Evolutionary conservation across 371 early-diverging fungal genomes (phyloP).

Genomic region (Lichtheimia ramosa): DNA sequence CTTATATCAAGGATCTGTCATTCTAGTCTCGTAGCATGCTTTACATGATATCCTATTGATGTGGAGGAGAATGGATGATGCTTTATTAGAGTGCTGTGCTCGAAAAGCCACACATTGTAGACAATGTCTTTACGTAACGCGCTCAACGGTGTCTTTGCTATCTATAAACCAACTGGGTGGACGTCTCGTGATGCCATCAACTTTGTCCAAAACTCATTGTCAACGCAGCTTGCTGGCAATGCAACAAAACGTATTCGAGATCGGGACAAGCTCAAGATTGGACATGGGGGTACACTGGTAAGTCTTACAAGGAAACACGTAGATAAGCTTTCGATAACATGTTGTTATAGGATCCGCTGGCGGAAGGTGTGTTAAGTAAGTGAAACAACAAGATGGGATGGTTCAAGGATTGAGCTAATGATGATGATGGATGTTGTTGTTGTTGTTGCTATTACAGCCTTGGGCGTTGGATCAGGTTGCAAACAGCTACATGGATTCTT

Average conservation of each 20-base stretch:
- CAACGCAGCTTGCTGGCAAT: slow-evolving; percentile 14
- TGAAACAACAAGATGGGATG: background rate
- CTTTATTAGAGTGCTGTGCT: no score
- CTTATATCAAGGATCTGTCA: no score
- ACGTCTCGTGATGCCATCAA: slow-evolving; percentile 42
- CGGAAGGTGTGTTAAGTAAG: slow-evolving; percentile 50
- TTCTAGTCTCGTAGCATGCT: no score
- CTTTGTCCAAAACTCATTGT: slow-evolving; percentile 26
- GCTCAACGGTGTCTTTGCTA: slow-evolving; percentile 43
- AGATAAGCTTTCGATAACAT: background rate
- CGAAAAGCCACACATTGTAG: background rate
- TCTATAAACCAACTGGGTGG: slow-evolving; percentile 47
- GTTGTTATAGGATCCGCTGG: slow-evolving; percentile 46
- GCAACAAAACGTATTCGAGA: slow-evolving; percentile 7
- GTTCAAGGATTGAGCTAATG: background rate
- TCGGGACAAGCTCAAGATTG: slow-evolving; percentile 39
- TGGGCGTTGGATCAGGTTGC: slow-evolving; percentile 50
- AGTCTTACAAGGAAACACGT: background rate
- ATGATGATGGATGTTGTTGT: background rate
- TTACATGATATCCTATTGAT: no score
- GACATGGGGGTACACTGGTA: slow-evolving; percentile 58
- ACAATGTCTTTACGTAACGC: slow-evolving; percentile 17
- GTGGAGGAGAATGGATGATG: no score
- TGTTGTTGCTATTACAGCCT: slow-evolving; percentile 28
- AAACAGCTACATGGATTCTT: slow-evolving; percentile 38